Evolutionary conservation across 1,284 basidiomycete species (phyloP), one percentile per base, ranked within the genome.

Genomic region (Microbotryum intermedium): DNA sequence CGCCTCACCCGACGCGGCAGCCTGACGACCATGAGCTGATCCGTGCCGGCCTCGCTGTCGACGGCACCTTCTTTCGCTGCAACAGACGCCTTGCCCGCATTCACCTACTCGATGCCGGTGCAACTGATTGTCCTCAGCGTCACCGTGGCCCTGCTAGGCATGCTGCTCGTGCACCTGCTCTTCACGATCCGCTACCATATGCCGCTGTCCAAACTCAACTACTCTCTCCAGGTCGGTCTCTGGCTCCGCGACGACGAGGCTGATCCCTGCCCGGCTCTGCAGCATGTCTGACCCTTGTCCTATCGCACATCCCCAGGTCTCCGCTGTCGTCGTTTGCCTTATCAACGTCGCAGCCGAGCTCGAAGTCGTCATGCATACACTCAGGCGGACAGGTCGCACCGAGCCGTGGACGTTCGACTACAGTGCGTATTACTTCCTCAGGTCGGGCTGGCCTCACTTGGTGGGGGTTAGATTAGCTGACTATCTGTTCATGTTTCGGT

Each of bases 331-430:
- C 23, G 53, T 68, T 28, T 59, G 62, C 21, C 55, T 68, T 47
- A 58, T 70, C 57, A 72, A 67, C 61, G 57, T 72, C 25, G 62
- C 63, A 47, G 70, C 72, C 9, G 69, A 72, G 10, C 58, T 74
- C 0, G 67, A 68, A 42, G 82, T 91, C 70, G 80, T 94, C 42
- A 79, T 95, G 59, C 26, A 34, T 49, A 53, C 44, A n/a, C 59
- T 66, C 8, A 53, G 82, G 6, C 66, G 77, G 2, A 82, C 87
- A 66, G 89, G 86, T 64, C 79, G 82, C 67, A 76, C 76, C 39
- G 97, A 92, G 89, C 94, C 94, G 0, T 97, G 91, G 75, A 93
- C 92, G 85, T 84, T 97, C 56, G 87, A 86, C 64, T 98, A 97
- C 74, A 67, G 64, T 63, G 9, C 48, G 64, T 39, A 18, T 6